A percentile compares a stretch with the other conserved stretches of the same genome.
Evolutionary conservation across 805 yeast species (phyloP).

Genomic region (Saturnispora halmiae): DNA sequence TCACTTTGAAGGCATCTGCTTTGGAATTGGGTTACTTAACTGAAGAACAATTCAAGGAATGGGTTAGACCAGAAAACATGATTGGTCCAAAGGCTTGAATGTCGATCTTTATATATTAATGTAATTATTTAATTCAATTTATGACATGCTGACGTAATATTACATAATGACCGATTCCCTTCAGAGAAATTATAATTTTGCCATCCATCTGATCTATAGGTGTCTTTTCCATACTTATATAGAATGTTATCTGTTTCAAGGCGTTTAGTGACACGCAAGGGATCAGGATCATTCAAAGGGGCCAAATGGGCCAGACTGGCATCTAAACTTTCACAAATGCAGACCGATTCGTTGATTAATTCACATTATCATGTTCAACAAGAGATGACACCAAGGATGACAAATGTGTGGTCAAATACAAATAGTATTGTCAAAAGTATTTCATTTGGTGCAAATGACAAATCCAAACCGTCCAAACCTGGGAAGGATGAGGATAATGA

Average conservation of each 20-base stretch:
- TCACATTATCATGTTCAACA: neutral
- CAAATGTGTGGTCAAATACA: too few relatives aligned
- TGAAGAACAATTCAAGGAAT: conserved; percentile 82
- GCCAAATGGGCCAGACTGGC: conserved; percentile 7
- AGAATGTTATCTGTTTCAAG: conserved; percentile 5
- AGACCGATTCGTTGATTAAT: conserved; percentile 3
- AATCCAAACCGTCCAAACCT: neutral
- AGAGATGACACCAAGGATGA: neutral
- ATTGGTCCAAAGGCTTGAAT: conserved; percentile 68
- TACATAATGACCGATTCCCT: neutral
- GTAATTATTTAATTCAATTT: neutral
- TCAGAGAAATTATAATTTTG: neutral
- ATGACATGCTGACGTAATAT: neutral
- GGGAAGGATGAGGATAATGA: conserved; percentile 1
- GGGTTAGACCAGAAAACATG: conserved; percentile 98
- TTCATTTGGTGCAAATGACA: too few relatives aligned
- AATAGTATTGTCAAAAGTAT: too few relatives aligned
- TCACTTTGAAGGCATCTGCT: conserved; percentile 91
- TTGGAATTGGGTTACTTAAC: conserved; percentile 80
- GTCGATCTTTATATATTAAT: neutral
- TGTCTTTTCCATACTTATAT: neutral
- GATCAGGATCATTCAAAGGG: neutral
- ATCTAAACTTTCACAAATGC: conserved; percentile 5
- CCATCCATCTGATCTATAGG: neutral
- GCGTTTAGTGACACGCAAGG: neutral